Evolutionary conservation across 2,329 filamentous ascomycete species (phyloP), one percentile per base, ranked within the genome.

Genomic region (Stagonosporopsis chrysanthemi): DNA sequence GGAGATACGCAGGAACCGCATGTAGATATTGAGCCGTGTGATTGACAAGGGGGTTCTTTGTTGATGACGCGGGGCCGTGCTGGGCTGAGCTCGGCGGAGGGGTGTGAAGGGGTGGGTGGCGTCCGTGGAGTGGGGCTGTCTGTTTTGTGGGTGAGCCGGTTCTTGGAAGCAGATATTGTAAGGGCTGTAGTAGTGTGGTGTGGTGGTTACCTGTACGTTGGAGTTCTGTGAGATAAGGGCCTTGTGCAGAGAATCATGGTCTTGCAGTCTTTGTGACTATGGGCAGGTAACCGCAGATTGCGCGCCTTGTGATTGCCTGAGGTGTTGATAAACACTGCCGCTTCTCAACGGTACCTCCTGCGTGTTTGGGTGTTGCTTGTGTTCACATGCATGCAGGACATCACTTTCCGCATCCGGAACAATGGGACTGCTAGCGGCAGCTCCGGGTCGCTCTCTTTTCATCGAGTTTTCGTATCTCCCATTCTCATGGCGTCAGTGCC

Each of bases 331-430:
- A 56, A 36, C 17, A 35, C 2, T 22, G 4, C 17, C 11, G 14
- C 23, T 49, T 40, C 52, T 46, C 33, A 35, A 49, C 29, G 45
- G 26, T 49, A 42, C 43, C 7, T 50, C 24, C 31, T 19, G 8
- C 3, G 5, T 3, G 24, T 24, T 23, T 38, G 33, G 17, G 19
- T 38, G 28, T 47, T 48, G 46, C 35, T 52, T 52, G 29, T 40
- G 24, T 51, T 33, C 42, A 28, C 28, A 46, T 45, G 28, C 28
- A 46, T 45, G 28, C 54, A 43, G 28, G 36, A 40, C 22, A 5
- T 26, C 42, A 22, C 23, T 57, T 62, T 62, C 64, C 59, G 61
- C 64, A 64, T 64, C 15, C 62, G 64, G 65, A 65, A 66, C 56
- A 61, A 61, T 31, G 56, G 51, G 26, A 52, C 39, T 40, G 44